Conservation (phyloP, 805 yeast species). For the Metschnikowia lunata region DNA sequence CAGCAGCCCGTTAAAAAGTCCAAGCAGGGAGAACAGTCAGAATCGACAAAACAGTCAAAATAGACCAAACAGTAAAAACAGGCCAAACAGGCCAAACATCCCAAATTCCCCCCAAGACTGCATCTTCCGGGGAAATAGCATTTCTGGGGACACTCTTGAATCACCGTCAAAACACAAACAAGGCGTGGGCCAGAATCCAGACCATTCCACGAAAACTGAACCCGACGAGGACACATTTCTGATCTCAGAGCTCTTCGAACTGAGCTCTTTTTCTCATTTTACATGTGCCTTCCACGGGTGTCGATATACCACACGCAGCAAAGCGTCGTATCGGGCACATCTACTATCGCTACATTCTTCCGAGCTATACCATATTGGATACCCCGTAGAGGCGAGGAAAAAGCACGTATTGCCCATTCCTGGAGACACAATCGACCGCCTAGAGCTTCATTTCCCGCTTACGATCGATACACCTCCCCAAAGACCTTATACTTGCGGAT, state of each 20-base stretch:
- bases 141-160: too few relatives aligned
- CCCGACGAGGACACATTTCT: conserved; percentile 8
- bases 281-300: conserved; percentile 15
- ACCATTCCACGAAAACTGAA: too few relatives aligned
- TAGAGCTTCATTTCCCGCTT: conserved; percentile 17
- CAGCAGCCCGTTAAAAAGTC: too few relatives aligned
- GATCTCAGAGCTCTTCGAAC: conserved; percentile 6
- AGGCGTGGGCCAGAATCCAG: too few relatives aligned
- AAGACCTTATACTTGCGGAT: conserved; percentile 7
- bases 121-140: too few relatives aligned
- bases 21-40: too few relatives aligned
- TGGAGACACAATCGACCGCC: conserved; percentile 12
- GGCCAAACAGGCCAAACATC: too few relatives aligned
- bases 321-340: conserved; percentile 11
- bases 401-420: conserved; percentile 1
- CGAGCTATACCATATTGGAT: conserved; percentile 15
- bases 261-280: conserved; percentile 2
- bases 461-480: conserved; percentile 6
- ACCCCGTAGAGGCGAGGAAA: conserved; percentile 9
- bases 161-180: too few relatives aligned
- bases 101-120: too few relatives aligned
- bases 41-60: too few relatives aligned
- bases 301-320: conserved; percentile 4
- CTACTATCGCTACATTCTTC: conserved; percentile 9
- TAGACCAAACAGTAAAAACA: too few relatives aligned